Base-by-base conservation (phyloP, 2,329 filamentous ascomycete species). In the Aspergillus flavus region DNA sequence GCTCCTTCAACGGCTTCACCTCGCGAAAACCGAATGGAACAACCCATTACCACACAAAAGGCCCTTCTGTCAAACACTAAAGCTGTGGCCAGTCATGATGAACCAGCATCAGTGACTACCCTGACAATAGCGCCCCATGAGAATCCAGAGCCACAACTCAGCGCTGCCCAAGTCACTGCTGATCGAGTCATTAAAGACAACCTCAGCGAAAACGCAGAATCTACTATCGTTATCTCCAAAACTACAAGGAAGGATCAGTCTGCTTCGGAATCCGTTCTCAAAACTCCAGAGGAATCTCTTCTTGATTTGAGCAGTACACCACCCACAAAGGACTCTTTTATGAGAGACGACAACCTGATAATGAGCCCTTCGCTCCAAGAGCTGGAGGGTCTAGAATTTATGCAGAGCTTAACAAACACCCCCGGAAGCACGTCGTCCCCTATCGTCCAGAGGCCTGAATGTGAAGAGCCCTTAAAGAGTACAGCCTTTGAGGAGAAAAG, bases 341-440 rank as follows among this genome's bases (percentile, higher is more conserved):
- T n/a, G 16, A 56, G 26, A 45, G 30, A 54, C n/a, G 12, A 53
- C 26, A 52, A n/a, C 23, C 11, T 46, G n/a, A 32, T 63, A 43
- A 50, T 58, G 56, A 69, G 65, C 26, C 66, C 69, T 50, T 64
- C 64, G 3, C 34, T 68, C 32, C 53, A 64, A 61, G 70, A 72
- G 32, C 46, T 71, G 30, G 55, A 68, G 62, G 71, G 68, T 3
- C 52, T 74, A 23, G 64, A 69, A 16, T 72, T 72, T 46, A 58
- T 26, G n/a, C 43, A 57, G 19, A 57, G 52, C 21, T n/a, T 23
- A 23, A 7, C 26, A 48, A 30, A 32, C 16, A 55, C n/a, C 46
- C 12, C 11, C 23, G 21, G 26, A 54, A 57, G 21, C 36, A 23
- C 28, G 21, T 34, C 19, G 48, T 12, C 26, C 19, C 9, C 32